Base-by-base conservation (phyloP, 2,329 filamentous ascomycete genomes). In the Kalmusia sp. region DNA sequence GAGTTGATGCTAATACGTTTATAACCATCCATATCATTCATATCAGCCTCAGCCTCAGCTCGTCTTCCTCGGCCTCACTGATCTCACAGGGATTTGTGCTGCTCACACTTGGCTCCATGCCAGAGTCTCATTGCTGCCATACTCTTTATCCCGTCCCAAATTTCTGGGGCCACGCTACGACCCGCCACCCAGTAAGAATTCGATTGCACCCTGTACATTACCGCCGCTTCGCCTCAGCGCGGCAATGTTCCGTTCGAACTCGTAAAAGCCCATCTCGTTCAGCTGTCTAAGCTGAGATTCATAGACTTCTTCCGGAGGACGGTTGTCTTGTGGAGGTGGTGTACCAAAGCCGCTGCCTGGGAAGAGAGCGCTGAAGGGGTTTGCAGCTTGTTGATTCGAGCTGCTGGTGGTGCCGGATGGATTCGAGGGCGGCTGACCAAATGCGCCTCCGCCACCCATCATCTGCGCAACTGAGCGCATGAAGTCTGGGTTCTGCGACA, bases 221-320 rank as follows among this genome's bases (percentile, higher is more conserved):
- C 95, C 95, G 7, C 95, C 95, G 55, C 91, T 91, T 67, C 93
- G 85, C 74, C 93, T 84, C 68, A 99, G 78, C 4, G 95, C 95
- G 51, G 90, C 87, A 27, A 99, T 86, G 65, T 99, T 99, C 63
- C 90, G 81, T 47, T 99, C 93, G 69, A 98, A 99, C 70, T 99
- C 93, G 72, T 87, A 96, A 77, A 99, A 99, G 3, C 95, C 95
- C 95, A 99, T 99, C 62, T 98, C 95, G 73, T 99, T 99, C 58
- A 99, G 79, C 77, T 98, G 92, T 55, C 92, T 83, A 44, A 99
- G 80, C 76, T 99, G 93, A 27, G 91, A 87, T 3, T 90, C 92
- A 66, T 96, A 99, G 54, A 91, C 82, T 76, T 98, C 95, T 80
- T 99, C 95, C 0, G 95, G 93, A 4, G 95, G 93, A 57, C 93